phyloP scores from a whole-genome alignment of 306 rosid genomes.

The Rosa rugosa region DNA sequence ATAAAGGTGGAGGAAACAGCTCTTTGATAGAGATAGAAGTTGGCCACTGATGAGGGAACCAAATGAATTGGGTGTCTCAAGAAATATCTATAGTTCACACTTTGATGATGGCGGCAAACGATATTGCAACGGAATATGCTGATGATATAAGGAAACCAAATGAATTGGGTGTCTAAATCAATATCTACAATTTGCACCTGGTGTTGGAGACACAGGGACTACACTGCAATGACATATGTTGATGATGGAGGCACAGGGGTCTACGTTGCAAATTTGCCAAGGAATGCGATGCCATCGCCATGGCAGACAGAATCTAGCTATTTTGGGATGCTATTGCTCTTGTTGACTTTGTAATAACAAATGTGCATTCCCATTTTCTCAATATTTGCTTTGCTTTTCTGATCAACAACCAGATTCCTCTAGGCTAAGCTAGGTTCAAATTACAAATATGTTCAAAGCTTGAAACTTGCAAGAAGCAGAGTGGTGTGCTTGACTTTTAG shows the following conservation, averaged over 20 bases:
- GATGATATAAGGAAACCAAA: conserved; percentile 15
- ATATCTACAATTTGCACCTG: background rate
- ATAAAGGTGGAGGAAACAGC: conserved; percentile 4
- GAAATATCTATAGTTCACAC: background rate
- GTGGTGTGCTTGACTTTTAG: background rate
- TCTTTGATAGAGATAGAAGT: conserved; percentile 14
- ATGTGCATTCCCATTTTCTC: background rate
- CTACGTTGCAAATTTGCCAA: background rate
- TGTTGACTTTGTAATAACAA: conserved; percentile 13
- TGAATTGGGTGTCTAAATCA: background rate
- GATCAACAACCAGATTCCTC: background rate
- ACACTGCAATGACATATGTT: background rate
- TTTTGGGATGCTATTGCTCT: background rate
- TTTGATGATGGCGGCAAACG: conserved; percentile 10
- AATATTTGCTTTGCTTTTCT: background rate
- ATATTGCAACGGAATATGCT: conserved; percentile 2
- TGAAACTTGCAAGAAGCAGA: background rate
- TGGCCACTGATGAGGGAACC: conserved; percentile 27
- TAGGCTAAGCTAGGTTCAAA: background rate
- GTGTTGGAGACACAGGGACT: conserved; percentile 10
- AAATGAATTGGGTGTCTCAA: conserved; percentile 7
- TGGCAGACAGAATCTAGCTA: conserved; percentile 41
- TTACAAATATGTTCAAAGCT: background rate
- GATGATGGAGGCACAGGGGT: background rate
- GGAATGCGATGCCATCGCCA: background rate